A percentile compares a stretch with the other conserved stretches of the same genome.
These are phyloP conservation scores for Scenedesmus sp. DNA, from an alignment of 163 green algal genomes.

Conservation along the genomic window DNA sequence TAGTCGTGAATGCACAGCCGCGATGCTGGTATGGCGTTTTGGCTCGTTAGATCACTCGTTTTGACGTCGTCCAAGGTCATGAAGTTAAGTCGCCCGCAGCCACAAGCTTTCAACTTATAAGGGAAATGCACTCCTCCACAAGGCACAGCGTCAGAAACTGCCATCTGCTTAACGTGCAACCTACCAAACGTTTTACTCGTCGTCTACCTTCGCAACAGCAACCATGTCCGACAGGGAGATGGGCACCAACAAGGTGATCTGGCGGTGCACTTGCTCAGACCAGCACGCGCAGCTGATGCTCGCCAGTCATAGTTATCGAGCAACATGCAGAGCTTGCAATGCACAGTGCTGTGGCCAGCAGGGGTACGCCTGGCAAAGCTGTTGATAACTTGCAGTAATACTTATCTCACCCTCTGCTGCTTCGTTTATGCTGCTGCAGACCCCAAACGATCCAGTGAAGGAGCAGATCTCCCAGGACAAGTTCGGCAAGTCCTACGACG, in stretches of 20 bases:
- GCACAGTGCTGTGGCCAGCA: not conserved
- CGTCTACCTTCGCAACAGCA: not conserved
- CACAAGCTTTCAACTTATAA: not conserved
- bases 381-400: not conserved
- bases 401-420: not conserved
- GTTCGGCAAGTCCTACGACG: slow-evolving; percentile 49
- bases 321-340: not conserved
- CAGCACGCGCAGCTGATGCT: not conserved
- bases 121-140: not conserved
- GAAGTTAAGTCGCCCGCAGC: not conserved
- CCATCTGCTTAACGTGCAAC: not conserved
- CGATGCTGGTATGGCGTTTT: not conserved
- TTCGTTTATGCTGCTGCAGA: not conserved
- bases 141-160: not conserved
- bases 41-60: not conserved
- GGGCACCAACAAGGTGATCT: slow-evolving; percentile 35
- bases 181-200: too few species aligned
- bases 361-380: not conserved
- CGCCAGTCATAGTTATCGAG: not conserved
- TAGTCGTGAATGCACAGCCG: not conserved
- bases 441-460: slow-evolving; percentile 45
- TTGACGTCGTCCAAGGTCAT: not conserved
- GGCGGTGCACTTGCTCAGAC: not conserved
- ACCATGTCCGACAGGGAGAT: slow-evolving; percentile 40
- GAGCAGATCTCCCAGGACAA: slow-evolving; percentile 45